phyloP scores from a whole-genome alignment of 176 grass and related monocot species.

The Hordeum marinum region DNA sequence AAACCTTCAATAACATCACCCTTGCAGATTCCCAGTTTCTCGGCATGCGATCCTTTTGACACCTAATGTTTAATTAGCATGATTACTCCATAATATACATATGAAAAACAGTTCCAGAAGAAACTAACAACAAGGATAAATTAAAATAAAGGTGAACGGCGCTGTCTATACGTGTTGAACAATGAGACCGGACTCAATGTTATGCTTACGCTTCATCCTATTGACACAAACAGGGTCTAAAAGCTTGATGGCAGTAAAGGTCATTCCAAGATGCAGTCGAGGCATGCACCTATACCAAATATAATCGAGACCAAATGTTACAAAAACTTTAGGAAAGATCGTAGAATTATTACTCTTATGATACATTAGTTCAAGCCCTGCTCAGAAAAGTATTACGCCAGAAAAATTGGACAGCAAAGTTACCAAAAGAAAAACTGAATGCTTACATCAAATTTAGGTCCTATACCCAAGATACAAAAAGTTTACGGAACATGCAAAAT shows the following conservation, averaged over 20 bases:
- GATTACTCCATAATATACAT: not conserved
- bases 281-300: constrained; percentile 2
- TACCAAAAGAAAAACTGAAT: no score
- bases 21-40: not conserved
- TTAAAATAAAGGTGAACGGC: not conserved
- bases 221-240: not conserved
- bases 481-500: no score
- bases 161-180: constrained; percentile 1
- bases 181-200: not conserved
- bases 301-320: not conserved
- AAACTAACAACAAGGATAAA: not conserved
- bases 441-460: no score
- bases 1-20: not conserved
- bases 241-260: not conserved
- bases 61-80: not conserved
- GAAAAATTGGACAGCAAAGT: no score
- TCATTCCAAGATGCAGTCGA: constrained; percentile 23
- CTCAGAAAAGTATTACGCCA: no score
- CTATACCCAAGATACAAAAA: no score
- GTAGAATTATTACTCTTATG: not conserved
- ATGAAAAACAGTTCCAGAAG: not conserved
- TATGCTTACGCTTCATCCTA: not conserved
- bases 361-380: not conserved
- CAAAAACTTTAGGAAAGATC: not conserved
- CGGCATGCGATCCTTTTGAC: not conserved